Evolutionary conservation across 2,329 filamentous ascomycete species (phyloP).

Genomic region (Boeremia lycopersici): DNA sequence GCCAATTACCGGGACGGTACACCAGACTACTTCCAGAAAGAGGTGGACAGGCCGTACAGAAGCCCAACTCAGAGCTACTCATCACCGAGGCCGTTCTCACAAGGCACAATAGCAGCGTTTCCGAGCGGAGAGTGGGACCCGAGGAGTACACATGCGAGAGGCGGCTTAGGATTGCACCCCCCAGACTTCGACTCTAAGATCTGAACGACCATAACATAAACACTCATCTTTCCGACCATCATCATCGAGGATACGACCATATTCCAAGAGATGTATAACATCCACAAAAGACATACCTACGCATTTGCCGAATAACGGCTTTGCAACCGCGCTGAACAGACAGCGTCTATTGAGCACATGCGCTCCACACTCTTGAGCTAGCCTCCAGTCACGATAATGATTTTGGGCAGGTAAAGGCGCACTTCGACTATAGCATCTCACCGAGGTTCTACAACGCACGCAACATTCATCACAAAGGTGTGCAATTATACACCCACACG

Average conservation of each 20-base stretch:
- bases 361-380: no score
- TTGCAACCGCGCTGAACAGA: not conserved
- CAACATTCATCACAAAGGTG: not conserved
- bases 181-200: slow-evolving; percentile 40
- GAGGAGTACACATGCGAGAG: slow-evolving; percentile 45
- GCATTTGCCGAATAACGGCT: not conserved
- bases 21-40: slow-evolving; percentile 45
- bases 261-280: not conserved
- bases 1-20: slow-evolving; percentile 32
- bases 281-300: not conserved
- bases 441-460: not conserved
- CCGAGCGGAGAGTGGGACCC: slow-evolving; percentile 46
- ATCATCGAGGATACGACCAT: not conserved
- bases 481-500: not conserved
- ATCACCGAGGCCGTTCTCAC: slow-evolving; percentile 47
- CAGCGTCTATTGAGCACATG: not conserved
- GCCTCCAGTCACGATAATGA: not conserved
- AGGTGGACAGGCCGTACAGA: slow-evolving; percentile 47
- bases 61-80: slow-evolving; percentile 51
- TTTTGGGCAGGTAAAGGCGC: not conserved
- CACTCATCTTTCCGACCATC: no score
- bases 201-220: slow-evolving; percentile 23
- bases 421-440: not conserved
- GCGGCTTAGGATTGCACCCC: slow-evolving; percentile 48
- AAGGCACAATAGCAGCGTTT: slow-evolving; percentile 20